Percentiles rank a stretch among this genome's conserved stretches.
These are phyloP conservation scores for Verbena officinalis DNA, from an alignment of 257 asterid species.

Conservation along the genomic window DNA sequence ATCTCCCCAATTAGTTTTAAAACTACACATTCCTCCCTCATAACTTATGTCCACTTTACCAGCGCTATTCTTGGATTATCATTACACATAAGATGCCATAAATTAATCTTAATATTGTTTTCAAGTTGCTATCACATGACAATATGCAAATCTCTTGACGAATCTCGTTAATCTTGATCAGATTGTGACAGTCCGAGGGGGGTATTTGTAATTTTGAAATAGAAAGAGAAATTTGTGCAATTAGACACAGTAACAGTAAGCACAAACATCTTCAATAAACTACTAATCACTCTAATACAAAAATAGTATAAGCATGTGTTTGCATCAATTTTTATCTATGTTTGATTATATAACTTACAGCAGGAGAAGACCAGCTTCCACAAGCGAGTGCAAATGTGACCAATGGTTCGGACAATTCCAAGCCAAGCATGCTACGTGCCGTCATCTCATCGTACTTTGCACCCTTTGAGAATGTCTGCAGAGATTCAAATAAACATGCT, in stretches of 20 bases:
- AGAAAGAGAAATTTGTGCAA: no score
- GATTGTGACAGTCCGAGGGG: no score
- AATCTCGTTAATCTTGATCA: no score
- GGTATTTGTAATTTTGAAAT: no score
- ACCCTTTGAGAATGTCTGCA: conserved; percentile 63
- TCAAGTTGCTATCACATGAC: no score
- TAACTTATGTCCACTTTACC: no score
- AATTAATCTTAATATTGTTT: no score
- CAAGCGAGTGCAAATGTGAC: conserved; percentile 84
- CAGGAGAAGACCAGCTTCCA: conserved; percentile 91
- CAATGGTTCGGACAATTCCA: conserved; percentile 77
- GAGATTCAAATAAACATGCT: conserved; percentile 21
- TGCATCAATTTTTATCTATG: not conserved
- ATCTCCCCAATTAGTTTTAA: no score
- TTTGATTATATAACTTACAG: conserved; percentile 50
- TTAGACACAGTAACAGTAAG: not conserved
- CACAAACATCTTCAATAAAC: not conserved
- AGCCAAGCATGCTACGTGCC: conserved; percentile 53
- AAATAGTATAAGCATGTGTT: not conserved
- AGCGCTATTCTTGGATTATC: no score
- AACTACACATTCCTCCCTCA: no score
- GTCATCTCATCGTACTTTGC: conserved; percentile 56
- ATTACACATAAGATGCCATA: no score
- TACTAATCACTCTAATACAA: not conserved
- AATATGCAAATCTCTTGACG: no score